Conservation (phyloP, 805 yeast genomes). For the Myxozyma udenii region DNA sequence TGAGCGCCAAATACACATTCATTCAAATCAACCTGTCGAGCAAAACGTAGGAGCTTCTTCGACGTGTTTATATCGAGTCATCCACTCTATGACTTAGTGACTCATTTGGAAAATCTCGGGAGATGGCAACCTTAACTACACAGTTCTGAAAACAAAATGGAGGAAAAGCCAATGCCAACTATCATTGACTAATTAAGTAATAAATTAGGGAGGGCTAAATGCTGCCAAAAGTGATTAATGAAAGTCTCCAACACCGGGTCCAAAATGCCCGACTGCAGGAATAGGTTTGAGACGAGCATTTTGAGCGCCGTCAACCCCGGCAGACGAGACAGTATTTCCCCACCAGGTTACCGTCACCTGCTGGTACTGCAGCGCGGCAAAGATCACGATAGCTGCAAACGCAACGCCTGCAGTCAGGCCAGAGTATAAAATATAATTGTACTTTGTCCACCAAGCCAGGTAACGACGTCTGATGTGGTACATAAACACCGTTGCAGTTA, state of each 20-base stretch:
- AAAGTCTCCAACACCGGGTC: slow-evolving; percentile 37
- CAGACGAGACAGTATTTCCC: slow-evolving; percentile 46
- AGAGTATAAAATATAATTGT: slow-evolving; percentile 62
- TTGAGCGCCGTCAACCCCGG: slow-evolving; percentile 22
- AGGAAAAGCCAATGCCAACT: no score
- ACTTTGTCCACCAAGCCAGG: slow-evolving; percentile 71
- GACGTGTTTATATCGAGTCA: no score
- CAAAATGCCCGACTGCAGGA: slow-evolving; percentile 36
- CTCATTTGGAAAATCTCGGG: no score
- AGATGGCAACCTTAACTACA: no score
- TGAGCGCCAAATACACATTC: no score
- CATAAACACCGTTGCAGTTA: slow-evolving; percentile 52
- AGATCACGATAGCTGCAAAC: slow-evolving; percentile 55
- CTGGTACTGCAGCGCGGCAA: slow-evolving; percentile 46
- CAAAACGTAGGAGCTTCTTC: no score
- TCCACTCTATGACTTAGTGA: no score
- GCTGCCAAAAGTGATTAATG: no score
- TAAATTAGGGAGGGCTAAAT: no score
- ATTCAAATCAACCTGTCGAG: no score
- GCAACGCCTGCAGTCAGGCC: slow-evolving; percentile 68
- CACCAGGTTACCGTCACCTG: slow-evolving; percentile 50
- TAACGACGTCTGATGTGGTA: slow-evolving; percentile 54
- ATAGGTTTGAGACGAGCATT: slow-evolving; percentile 12
- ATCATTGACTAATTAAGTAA: no score
- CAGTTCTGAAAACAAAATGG: no score